Evolutionary conservation across 139 green algal species (phyloP).

Genomic region (Raphidocelis subcapitata): DNA sequence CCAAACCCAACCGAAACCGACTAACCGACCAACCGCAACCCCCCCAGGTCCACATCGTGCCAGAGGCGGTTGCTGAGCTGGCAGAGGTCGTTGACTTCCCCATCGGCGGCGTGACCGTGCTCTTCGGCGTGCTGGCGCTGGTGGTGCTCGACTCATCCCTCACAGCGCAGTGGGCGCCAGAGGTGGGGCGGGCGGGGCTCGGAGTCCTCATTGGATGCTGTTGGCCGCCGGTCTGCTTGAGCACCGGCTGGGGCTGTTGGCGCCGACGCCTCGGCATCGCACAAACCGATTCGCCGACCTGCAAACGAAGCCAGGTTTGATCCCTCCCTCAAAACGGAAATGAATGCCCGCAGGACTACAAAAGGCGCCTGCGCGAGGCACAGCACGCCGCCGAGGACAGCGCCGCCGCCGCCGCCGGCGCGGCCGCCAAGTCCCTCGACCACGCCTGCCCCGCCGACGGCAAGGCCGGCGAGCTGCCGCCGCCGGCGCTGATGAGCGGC

Average conservation of each 20-base stretch:
- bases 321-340: too few species aligned
- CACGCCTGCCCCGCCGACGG: not conserved
- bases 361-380: conserved; percentile 3
- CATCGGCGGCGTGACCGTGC: conserved; percentile 17
- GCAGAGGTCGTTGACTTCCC: conserved; percentile 8
- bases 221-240: too few species aligned
- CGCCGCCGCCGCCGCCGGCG: not conserved
- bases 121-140: conserved; percentile 16
- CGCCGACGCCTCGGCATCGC: too few species aligned
- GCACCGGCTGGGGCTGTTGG: too few species aligned
- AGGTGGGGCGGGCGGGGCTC: not conserved
- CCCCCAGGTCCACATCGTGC: conserved; percentile 18
- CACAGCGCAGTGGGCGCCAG: conserved; percentile 8
- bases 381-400: not conserved
- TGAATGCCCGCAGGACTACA: too few species aligned
- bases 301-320: too few species aligned
- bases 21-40: too few species aligned
- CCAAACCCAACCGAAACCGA: too few species aligned
- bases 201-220: not conserved
- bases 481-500: not conserved
- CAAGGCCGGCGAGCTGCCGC: not conserved
- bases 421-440: not conserved
- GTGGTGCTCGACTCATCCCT: conserved; percentile 23
- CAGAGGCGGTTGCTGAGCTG: not conserved
- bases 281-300: too few species aligned